Evolutionary conservation across 1,139 yeast genomes (phyloP), one percentile per base, ranked within the genome.

Genomic region (Pneumocystis jirovecii): DNA sequence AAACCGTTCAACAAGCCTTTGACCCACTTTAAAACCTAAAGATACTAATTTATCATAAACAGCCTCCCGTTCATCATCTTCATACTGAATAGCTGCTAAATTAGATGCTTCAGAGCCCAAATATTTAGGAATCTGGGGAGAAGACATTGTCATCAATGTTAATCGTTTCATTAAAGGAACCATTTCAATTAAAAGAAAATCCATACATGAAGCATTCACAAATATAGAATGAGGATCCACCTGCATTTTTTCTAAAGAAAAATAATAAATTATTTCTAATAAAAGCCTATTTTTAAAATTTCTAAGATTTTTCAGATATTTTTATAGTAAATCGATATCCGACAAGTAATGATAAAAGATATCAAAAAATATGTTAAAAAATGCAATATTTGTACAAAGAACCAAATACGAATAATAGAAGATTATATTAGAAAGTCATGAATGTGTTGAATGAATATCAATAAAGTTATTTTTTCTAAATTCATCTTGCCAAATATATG

Each of bases 1-100:
- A 25, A 57, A 67, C 69, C 70, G 65, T 72, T 90, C 95, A 1
- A 89, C 83, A 42, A 91, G 75, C 64, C 89, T 85, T 59, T 81
- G 77, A 0, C 97, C 97, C 3, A 91, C 80, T 61, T 82, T 81
- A 73, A 80, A 87, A 0, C 97, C 97, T 67, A 85, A 83, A 17
- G 77, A 78, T 70, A 87, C 90, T 56, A 87, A 77, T 63, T 95
- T 77, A 69, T 80, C 79, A 59, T 82, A 76, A 35, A 83, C 83
- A 66, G 84, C 87, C 68, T 85, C 86, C 63, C 63, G 62, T 61
- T 65, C 60, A 35, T 61, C 66, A 59, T 67, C 70, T 7, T 65
- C 64, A 19, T 25, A 61, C 44, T 61, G 57, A 10, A 50, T 25
- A 17, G 66, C n/a, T 34, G 64, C 61, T 19, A 64, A 61, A 44